Base-by-base conservation (phyloP, 441 rosid genomes). In the Populus hybrid region DNA sequence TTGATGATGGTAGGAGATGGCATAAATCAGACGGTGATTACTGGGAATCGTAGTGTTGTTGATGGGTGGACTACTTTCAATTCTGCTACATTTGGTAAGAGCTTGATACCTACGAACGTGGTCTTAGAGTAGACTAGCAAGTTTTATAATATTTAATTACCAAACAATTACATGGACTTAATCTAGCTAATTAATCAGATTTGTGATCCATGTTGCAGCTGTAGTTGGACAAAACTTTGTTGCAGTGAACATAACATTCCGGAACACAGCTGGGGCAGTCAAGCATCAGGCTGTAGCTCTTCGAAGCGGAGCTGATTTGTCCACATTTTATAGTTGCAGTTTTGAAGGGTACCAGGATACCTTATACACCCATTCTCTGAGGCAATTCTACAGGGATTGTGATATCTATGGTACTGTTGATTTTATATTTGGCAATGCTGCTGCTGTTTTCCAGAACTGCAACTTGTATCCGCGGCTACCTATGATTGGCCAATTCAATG, bases 1-100 rank as follows among this genome's bases (percentile, higher is more conserved):
- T 81, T 95, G 34, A 91, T 94, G 96, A 95, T 95, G 79, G 82
- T 94, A 7, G 99, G 99, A n/a, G 99, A 88, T 10, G 99, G 99
- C n/a, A 94, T 95, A 67, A 91, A 91, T 76, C 90, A 80, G 73
- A 95, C 98, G 3, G 71, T 94, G n/a, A 87, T 95, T 61, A 91
- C 97, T 7, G 98, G 99, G 63, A 94, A 94, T 79, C 93, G 91
- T 7, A 95, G 85, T 74, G 92, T 89, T 9, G 90, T 80, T 9
- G 98, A 94, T 69, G 95, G 94, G 8, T 95, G 93, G 98, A 92
- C 97, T 57, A 95, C 98, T 26, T 95, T 94, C 83, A 89, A 92
- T 76, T 95, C 98, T 42, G 95, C 97, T 23, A 92, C 97, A 42
- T 90, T 93, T 81, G 91, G 98, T 91, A 88, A 84, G 83, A 80